Base-by-base conservation (phyloP, 2,329 filamentous ascomycete species). In the Emericellopsis cladophorae region DNA sequence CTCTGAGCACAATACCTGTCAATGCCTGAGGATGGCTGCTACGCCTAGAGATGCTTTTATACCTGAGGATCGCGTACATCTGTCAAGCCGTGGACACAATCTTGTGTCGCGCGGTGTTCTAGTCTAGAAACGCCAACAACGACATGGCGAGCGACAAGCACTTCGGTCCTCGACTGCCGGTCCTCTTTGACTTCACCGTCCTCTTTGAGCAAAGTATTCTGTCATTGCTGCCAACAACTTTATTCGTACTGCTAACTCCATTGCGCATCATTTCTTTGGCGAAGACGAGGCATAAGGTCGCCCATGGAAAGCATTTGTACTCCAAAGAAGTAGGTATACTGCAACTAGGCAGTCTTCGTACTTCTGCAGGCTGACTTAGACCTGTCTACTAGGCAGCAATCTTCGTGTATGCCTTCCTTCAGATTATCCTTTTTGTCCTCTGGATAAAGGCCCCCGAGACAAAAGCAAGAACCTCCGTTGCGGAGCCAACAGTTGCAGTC, bases 141-240 rank as follows among this genome's bases (percentile, higher is more conserved):
- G 5, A 33, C 18, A 21, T 33, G 31, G 31, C 5, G 12, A 15
- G 34, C 16, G 51, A 49, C 10, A 42, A 52, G 22, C 3, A 37
- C 0, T 55, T 57, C n/a, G 54, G 55, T 4, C 54, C 55, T 9
- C 46, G 47, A 23, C 31, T 50, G 24, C 32, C 31, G 2, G 54
- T 49, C 4, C 24, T 46, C 21, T 56, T 57, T 14, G 55, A 58
- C 31, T 58, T 58, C 9, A 56, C 53, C 0, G 41, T 58, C 8
- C 45, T 55, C 9, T 58, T 57, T 37, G 53, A 58, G 12, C 54
- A 58, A 32, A 52, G 51, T 39, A 51, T 58, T 4, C 29, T 58
- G 4, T 58, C 54, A 10, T 43, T 56, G 5, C 40, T 56, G 4
- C 54, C 54, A 1, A 47, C 49, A 9, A 42, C 45, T 9, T 5